A percentile compares a stretch with the other conserved stretches of the same genome.
Conservation (phyloP, 2,329 filamentous ascomycete genomes). For the Aureobasidium vineae region DNA sequence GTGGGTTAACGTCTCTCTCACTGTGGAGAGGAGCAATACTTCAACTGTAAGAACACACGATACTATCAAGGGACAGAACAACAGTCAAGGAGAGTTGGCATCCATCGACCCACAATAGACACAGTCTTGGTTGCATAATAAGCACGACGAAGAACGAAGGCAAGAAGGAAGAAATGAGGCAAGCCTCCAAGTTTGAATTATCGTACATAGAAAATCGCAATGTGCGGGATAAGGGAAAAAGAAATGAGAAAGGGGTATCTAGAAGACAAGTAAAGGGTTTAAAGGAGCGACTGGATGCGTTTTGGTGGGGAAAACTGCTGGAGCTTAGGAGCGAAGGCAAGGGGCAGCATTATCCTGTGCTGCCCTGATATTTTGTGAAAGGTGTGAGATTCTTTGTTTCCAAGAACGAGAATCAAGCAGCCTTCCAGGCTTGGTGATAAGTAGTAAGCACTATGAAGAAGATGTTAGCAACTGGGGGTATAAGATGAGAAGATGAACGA, state of each 20-base stretch:
- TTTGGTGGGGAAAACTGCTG: background rate
- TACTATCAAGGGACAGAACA: background rate
- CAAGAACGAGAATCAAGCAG: background rate
- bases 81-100: no score
- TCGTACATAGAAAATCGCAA: constrained; percentile 16
- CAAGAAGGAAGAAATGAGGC: background rate
- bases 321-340: background rate
- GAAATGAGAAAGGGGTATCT: constrained; percentile 18
- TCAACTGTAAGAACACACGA: background rate
- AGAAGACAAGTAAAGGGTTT: constrained; percentile 7
- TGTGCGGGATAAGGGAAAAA: background rate
- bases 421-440: constrained; percentile 30
- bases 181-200: constrained; percentile 3
- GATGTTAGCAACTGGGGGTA: background rate
- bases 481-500: constrained; percentile 7
- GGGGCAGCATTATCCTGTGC: constrained; percentile 11
- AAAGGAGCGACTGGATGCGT: constrained; percentile 3
- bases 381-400: background rate
- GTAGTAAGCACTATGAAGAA: constrained; percentile 31
- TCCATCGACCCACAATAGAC: background rate
- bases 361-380: background rate
- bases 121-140: no score
- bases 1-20: background rate
- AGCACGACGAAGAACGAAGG: background rate
- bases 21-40: no score